A percentile compares a stretch with the other conserved stretches of the same genome.
Conservation (phyloP, 106 monocot genomes). For the Platanthera zijinensis region DNA sequence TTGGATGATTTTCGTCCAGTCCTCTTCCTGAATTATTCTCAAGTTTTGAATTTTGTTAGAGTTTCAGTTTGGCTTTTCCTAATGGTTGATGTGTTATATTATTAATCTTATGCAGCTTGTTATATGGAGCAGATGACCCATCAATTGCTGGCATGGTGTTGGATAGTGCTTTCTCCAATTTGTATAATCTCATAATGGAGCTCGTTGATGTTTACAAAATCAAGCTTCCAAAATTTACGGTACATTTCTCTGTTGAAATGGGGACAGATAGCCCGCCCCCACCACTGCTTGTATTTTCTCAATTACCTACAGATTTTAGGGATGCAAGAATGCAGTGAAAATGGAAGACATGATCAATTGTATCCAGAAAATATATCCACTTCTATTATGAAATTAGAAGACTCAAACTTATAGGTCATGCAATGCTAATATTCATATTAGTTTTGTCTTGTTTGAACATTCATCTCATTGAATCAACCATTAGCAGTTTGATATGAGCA, state of each 20-base stretch:
- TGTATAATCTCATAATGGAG: constrained; percentile 91
- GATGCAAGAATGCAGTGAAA: not conserved
- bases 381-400: not conserved
- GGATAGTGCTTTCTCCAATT: constrained; percentile 95
- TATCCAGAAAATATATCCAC: not conserved
- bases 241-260: constrained; percentile 18
- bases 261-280: too few species aligned
- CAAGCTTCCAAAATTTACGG: constrained; percentile 92
- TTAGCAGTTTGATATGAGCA: not conserved
- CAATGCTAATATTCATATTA: not conserved
- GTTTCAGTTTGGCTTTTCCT: not conserved
- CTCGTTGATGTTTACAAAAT: constrained; percentile 97
- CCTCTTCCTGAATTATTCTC: not conserved
- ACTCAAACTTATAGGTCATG: not conserved
- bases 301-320: not conserved
- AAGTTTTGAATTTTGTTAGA: not conserved
- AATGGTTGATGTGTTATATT: not conserved
- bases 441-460: not conserved
- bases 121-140: constrained; percentile 99
- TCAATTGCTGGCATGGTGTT: constrained; percentile 98
- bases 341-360: not conserved
- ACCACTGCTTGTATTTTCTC: not conserved
- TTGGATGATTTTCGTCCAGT: not conserved
- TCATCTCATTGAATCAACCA: not conserved
- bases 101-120: constrained; percentile 51